phyloP scores from a whole-genome alignment of 176 grass and related monocot genomes.

The Lolium perenne region DNA sequence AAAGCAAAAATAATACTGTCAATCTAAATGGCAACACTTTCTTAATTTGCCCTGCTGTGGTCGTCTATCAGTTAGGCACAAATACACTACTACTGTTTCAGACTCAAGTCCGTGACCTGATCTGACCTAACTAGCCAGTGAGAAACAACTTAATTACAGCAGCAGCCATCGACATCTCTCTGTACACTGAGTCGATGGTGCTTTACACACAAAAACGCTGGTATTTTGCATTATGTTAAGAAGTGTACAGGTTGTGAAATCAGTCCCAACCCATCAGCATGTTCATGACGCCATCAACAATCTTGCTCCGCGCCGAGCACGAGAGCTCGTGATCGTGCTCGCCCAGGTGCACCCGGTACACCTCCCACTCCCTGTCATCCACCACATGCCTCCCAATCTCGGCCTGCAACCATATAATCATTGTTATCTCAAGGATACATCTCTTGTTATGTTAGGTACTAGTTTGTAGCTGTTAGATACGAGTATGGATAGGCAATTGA shows the following conservation, averaged over 20 bases:
- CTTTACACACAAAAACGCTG: not conserved
- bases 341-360: slow-evolving; percentile 69
- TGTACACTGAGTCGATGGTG: not conserved
- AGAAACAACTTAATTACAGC: not conserved
- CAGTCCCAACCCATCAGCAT: slow-evolving; percentile 86
- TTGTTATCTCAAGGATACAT: not conserved
- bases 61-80: not conserved
- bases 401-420: slow-evolving; percentile 42
- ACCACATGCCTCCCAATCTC: slow-evolving; percentile 76
- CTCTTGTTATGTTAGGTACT: not conserved
- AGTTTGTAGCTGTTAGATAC: not conserved
- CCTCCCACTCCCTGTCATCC: slow-evolving; percentile 77
- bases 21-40: not conserved
- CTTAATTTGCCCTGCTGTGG: not conserved
- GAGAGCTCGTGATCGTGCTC: slow-evolving; percentile 63
- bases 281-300: slow-evolving; percentile 65
- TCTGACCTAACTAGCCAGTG: not conserved
- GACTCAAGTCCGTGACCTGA: not conserved
- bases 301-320: slow-evolving; percentile 34
- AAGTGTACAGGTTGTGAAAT: not conserved
- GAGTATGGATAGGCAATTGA: not conserved
- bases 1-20: slow-evolving; percentile 1
- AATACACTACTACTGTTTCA: not conserved
- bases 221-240: not conserved
- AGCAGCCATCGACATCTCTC: not conserved